Base-by-base conservation (phyloP, 1,284 basidiomycete species). In the Ganoderma sp. region DNA sequence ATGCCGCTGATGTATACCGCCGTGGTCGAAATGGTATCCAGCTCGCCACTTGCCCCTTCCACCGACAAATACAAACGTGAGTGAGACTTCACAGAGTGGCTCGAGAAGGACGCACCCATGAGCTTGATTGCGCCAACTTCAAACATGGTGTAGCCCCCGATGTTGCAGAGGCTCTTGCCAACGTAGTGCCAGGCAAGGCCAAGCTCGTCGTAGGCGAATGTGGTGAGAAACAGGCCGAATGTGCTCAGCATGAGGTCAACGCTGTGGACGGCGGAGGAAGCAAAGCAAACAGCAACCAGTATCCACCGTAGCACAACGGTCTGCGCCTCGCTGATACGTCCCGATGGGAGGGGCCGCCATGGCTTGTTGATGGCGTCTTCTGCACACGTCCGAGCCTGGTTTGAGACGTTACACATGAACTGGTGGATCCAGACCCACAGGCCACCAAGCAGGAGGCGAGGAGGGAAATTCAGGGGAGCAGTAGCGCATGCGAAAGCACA, bases 351-450 rank as follows among this genome's bases (percentile, higher is more conserved):
- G 0, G 80, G 80, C 45, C 80, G 71, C 75, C 79, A 78, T 1
- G 80, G 78, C 61, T 77, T 77, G 70, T 81, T 81, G 12, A 76
- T 41, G 28, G 65, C 70, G 66, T 81, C 80, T 65, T 81, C 80
- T 5, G 74, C 70, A 3, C 65, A 66, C 28, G 72, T 71, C n/a
- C 73, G 63, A 9, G 72, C 74, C 65, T 81, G 80, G 67, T 81
- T 81, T 15, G 80, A 80, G 14, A 80, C 74, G 62, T 78, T 78
- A 70, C 76, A 77, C 65, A 79, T 75, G 7, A 81, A 73, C n/a
- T 79, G 68, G 63, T 81, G 78, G 6, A 78, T 58, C 79, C 79
- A 81, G n/a, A 75, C 73, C 78, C 78, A 79, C 9, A 67, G 39
- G 45, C 71, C 56, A 42, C 64, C 71, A 39, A 66, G 64, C 2